Evolutionary conservation across 2,329 filamentous ascomycete species (phyloP).

Genomic region (Cladosporium sp.): DNA sequence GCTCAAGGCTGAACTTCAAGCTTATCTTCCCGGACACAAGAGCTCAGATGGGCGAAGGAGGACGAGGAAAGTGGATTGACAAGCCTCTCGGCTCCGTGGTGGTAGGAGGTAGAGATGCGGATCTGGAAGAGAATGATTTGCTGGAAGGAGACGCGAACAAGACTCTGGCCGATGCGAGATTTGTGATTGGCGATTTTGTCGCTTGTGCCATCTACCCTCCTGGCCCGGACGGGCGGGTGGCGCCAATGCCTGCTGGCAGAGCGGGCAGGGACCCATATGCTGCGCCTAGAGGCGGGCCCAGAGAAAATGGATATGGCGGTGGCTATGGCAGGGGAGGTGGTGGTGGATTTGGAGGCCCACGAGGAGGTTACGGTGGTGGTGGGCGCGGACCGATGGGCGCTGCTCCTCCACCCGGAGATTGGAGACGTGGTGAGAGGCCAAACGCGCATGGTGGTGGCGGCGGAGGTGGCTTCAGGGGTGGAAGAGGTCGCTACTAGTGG

Average conservation of each 20-base stretch:
- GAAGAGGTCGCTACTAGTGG: slow-evolving; percentile 12
- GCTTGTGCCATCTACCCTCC: slow-evolving; percentile 79
- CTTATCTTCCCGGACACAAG: slow-evolving; percentile 78
- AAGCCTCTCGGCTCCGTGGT: slow-evolving; percentile 84
- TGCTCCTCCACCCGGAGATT: slow-evolving; percentile 38
- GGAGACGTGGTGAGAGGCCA: slow-evolving; percentile 41
- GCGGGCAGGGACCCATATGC: slow-evolving; percentile 45
- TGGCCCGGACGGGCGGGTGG: slow-evolving; percentile 70
- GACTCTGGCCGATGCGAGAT: slow-evolving; percentile 73
- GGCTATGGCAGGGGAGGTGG: slow-evolving; percentile 25
- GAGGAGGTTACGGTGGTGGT: slow-evolving; percentile 26
- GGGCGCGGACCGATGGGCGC: slow-evolving; percentile 31
- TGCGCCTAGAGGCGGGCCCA: slow-evolving; percentile 31
- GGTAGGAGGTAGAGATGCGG: slow-evolving; percentile 53
- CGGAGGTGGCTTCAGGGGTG: slow-evolving; percentile 8
- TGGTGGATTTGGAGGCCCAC: slow-evolving; percentile 24
- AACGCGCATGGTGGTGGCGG: slow-evolving; percentile 25
- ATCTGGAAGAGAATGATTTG: slow-evolving; percentile 34
- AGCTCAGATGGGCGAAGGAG: slow-evolving; percentile 43
- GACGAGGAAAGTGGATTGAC: slow-evolving; percentile 65
- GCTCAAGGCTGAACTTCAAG: slow-evolving; percentile 83
- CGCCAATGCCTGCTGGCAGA: slow-evolving; percentile 57
- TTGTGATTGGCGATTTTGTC: slow-evolving; percentile 87
- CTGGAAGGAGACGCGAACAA: slow-evolving; percentile 63
- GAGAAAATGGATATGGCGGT: slow-evolving; percentile 32